Base-by-base conservation (phyloP, 305 asterid genomes). In the Fraxinus paxiana region DNA sequence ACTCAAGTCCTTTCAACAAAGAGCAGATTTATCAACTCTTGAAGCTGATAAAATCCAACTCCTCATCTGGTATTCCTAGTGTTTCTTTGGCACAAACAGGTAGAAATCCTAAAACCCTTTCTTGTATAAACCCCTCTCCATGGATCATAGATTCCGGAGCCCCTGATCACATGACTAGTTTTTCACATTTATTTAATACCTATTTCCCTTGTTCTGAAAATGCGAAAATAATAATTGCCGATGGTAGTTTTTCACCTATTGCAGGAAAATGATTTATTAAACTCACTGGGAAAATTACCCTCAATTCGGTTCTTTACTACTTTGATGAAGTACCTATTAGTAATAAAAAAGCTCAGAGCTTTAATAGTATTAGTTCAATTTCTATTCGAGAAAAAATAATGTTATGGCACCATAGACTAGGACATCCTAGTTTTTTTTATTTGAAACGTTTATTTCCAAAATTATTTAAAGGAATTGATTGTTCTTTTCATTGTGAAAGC, bases 131-230 rank as follows among this genome's bases (percentile, higher is more conserved):
- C n/a, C 9, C 61, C 9, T 1, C 69, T 28, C 38, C 54, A 3
- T 71, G 28, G 77, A 79, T 79, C 26, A 71, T 79, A 4, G 37
- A 79, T 79, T 79, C 38, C 0, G 56, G 76, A 15, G 78, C 35
- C 30, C 41, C 61, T 24, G 67, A 26, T 79, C 71, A 69, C 71
- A 46, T 79, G 71, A 79, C 71, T 0, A 79, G 41, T n/a, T n/a
- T 38, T 35, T 70, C 54, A 35, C 41, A 35, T 35, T 35, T 35
- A 35, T 35, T 35, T 8, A 6, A 34, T 34, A 34, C 8, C 38
- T 34, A 10, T 10, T 34, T 15, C 5, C 61, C 37, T 0, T 37
- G 63, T 20, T 73, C 20, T 35, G 38, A 24, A 18, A 1, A 0
- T 80, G 37, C 51, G 12, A 73, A 80, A 73, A 6, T 80, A 10